phyloP scores from a whole-genome alignment of 805 yeast genomes.

The Schwanniomyces pseudopolymorphus region DNA sequence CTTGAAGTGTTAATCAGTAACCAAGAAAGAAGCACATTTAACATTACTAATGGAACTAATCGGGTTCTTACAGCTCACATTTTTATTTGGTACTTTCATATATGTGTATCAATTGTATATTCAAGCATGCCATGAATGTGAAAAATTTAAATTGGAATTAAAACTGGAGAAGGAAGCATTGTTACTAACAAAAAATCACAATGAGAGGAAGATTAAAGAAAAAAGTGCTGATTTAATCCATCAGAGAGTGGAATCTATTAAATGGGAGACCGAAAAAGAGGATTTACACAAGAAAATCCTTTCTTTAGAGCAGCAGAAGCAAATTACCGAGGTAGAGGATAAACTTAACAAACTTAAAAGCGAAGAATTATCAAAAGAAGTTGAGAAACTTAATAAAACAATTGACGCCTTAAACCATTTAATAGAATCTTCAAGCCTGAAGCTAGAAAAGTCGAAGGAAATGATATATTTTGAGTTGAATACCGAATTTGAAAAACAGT shows the following conservation, averaged over 20 bases:
- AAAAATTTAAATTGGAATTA: neutral
- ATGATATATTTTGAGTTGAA: constrained; percentile 22
- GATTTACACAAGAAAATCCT: neutral
- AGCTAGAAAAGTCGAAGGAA: neutral
- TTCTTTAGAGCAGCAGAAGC: neutral
- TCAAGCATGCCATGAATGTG: neutral
- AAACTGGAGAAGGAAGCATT: neutral
- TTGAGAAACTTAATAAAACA: constrained; percentile 4
- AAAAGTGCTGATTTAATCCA: neutral
- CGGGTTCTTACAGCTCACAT: neutral
- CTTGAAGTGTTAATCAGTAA: neutral
- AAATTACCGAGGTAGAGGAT: neutral
- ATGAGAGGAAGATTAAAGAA: neutral
- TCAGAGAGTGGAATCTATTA: neutral
- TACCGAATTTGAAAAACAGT: constrained; percentile 19
- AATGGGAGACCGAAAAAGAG: neutral
- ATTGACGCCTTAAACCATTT: constrained; percentile 1
- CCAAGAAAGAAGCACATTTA: neutral
- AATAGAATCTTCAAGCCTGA: neutral
- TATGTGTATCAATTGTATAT: neutral
- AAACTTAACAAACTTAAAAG: neutral
- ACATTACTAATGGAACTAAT: neutral
- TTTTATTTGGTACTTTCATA: neutral
- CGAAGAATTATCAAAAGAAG: constrained; percentile 2
- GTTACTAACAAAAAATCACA: neutral